Percentiles rank a stretch among this genome's conserved stretches.
These are phyloP conservation scores for Tetrapisispora iriomotensis DNA, from an alignment of 805 yeast species.

Conservation along the genomic window DNA sequence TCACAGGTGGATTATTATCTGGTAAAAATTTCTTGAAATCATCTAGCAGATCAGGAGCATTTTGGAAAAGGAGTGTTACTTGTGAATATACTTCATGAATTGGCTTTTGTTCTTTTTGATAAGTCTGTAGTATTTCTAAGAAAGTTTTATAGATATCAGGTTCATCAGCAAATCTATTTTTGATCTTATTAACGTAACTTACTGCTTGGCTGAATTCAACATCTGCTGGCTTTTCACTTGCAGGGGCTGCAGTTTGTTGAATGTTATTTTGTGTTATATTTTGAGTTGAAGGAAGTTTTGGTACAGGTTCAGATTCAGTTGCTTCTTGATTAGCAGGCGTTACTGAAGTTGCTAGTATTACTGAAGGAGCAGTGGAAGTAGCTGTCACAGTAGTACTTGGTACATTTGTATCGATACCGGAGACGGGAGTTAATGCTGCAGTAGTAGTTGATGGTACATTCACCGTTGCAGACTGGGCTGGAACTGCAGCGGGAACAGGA, in stretches of 20 bases:
- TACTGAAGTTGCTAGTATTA: slow-evolving; percentile 16
- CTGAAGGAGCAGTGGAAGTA: neutral
- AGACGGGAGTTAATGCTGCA: too few relatives aligned
- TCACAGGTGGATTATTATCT: slow-evolving; percentile 34
- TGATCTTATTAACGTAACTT: slow-evolving; percentile 90
- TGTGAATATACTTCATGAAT: slow-evolving; percentile 93
- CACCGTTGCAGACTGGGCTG: too few relatives aligned
- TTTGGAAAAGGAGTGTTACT: slow-evolving; percentile 77
- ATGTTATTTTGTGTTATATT: too few relatives aligned
- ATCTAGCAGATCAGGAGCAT: slow-evolving; percentile 88
- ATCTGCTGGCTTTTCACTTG: slow-evolving; percentile 42
- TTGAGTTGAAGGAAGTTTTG: too few relatives aligned
- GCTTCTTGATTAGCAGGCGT: slow-evolving; percentile 6
- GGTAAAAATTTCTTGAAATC: slow-evolving; percentile 95
- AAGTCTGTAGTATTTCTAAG: slow-evolving; percentile 89
- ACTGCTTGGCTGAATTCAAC: slow-evolving; percentile 97
- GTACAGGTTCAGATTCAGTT: slow-evolving; percentile 1
- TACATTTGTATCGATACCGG: too few relatives aligned
- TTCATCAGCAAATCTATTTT: slow-evolving; percentile 83
- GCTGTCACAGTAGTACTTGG: slow-evolving; percentile 2
- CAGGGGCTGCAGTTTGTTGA: neutral
- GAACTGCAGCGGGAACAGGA: too few relatives aligned
- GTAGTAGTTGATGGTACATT: slow-evolving; percentile 11
- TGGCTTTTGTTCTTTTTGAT: slow-evolving; percentile 92
- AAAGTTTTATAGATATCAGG: slow-evolving; percentile 95